Evolutionary conservation across 805 yeast species (phyloP), one percentile per base, ranked within the genome.

Genomic region (Phaffomyces antillensis): DNA sequence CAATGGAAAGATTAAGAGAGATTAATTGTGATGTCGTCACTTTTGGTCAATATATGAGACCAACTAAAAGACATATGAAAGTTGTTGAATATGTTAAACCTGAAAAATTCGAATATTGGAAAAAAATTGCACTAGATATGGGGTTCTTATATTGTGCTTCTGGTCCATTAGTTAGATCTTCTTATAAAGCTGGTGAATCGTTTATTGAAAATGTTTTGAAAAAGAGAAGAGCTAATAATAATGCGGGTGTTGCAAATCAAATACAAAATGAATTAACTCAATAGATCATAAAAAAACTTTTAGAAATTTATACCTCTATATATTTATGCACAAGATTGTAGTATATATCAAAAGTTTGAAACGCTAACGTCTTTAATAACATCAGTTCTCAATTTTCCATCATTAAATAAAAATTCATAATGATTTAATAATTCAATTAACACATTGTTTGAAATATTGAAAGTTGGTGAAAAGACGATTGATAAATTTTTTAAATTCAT

Each of bases 41-140:
- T 0, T 93, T 93, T 66, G 99, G 99, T 33, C 99, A 93, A 67
- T 93, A 93, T 65, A 93, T 93, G 97, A 77, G 99, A 63, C 99
- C 99, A 38, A 93, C 99, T 2, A 93, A 86, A 67, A 81, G 99
- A 60, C 99, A 93, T 65, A 89, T 93, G 95, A 90, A 90, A 69
- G 99, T 93, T 37, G 96, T 87, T 11, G 97, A 91, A 55, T 93
- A 93, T 58, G 79, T 93, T 17, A 84, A 80, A 24, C 99, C 99
- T 3, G 96, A 86, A 54, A 89, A 88, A 64, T 93, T 93, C 62
- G 96, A 90, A 48, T 74, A 83, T 62, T 93, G 99, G 99, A 88
- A 82, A 58, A 79, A 84, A 45, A 75, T 73, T 10, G 98, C 99
- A 0, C 63, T 83, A 51, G 87, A 86, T 37, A 67, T 91, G 76